Evolutionary conservation across 2,329 filamentous ascomycete genomes (phyloP).

Genomic region (Seiridium cupressi): DNA sequence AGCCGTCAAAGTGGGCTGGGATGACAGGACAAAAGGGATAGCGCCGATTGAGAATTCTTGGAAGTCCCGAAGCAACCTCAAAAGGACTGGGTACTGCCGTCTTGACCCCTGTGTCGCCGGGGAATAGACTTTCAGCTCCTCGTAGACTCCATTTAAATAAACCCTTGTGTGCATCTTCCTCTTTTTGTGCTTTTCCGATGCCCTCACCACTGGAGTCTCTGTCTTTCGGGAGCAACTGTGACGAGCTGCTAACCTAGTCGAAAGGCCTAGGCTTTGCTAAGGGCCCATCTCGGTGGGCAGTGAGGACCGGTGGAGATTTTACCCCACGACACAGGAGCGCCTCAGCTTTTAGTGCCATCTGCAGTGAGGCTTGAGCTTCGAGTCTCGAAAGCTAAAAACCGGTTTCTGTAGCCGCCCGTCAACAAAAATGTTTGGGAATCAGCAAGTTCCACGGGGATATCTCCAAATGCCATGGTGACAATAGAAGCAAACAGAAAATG

Average conservation of each 20-base stretch:
- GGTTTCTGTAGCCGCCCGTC: constrained; percentile 7
- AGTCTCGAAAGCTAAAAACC: not conserved
- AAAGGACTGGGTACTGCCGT: not conserved
- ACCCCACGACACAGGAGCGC: not conserved
- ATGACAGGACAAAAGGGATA: not conserved
- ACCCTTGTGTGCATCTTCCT: not conserved
- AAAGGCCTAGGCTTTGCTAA: not conserved
- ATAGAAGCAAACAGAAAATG: not conserved
- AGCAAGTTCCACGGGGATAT: not conserved
- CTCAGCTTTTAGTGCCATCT: not conserved
- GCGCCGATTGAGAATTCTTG: constrained; percentile 1
- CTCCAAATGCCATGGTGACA: too few relatives aligned
- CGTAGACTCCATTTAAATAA: not conserved
- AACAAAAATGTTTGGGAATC: not conserved
- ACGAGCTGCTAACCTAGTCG: not conserved
- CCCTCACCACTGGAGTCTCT: too few relatives aligned
- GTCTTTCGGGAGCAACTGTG: too few relatives aligned
- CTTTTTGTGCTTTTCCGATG: not conserved
- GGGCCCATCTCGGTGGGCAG: not conserved
- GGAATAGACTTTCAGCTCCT: not conserved
- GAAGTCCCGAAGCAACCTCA: not conserved
- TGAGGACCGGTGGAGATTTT: not conserved
- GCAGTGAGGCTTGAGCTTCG: not conserved
- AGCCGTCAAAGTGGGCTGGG: not conserved
- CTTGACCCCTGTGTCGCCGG: not conserved